phyloP scores from a whole-genome alignment of 2,329 filamentous ascomycete species.

The Claviceps spartinae region DNA sequence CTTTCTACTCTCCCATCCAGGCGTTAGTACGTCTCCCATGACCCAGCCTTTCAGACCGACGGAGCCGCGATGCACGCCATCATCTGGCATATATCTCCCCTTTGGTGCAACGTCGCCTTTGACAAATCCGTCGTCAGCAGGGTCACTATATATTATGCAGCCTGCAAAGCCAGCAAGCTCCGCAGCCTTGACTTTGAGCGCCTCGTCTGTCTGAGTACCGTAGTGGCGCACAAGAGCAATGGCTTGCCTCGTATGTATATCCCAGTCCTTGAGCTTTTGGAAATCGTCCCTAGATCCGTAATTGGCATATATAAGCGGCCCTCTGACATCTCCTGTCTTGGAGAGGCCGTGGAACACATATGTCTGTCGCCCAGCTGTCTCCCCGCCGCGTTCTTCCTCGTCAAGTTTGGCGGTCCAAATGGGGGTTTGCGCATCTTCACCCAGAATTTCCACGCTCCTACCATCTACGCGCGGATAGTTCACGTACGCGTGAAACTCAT shows the following conservation, averaged over 20 bases:
- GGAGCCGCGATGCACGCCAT: slow-evolving; percentile 69
- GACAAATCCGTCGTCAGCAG: slow-evolving; percentile 67
- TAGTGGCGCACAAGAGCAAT: slow-evolving; percentile 76
- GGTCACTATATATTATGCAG: slow-evolving; percentile 87
- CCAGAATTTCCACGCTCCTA: slow-evolving; percentile 67
- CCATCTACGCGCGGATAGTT: slow-evolving; percentile 77
- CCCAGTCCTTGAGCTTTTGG: slow-evolving; percentile 52
- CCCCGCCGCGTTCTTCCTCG: slow-evolving; percentile 55
- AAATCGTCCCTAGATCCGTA: slow-evolving; percentile 83
- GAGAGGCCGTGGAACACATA: slow-evolving; percentile 80
- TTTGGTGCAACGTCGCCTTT: slow-evolving; percentile 61
- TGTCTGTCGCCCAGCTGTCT: slow-evolving; percentile 53
- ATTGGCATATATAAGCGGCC: slow-evolving; percentile 82
- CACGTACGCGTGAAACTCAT: slow-evolving; percentile 78
- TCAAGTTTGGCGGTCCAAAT: slow-evolving; percentile 74
- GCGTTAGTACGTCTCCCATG: slow-evolving; percentile 82
- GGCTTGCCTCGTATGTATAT: slow-evolving; percentile 61
- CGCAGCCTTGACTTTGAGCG: slow-evolving; percentile 79
- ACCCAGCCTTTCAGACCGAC: slow-evolving; percentile 75
- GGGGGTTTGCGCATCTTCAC: slow-evolving; percentile 45
- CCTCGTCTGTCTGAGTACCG: slow-evolving; percentile 57
- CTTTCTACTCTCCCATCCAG: slow-evolving; percentile 65
- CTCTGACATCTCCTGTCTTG: slow-evolving; percentile 71
- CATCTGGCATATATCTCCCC: slow-evolving; percentile 66
- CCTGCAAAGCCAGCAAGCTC: slow-evolving; percentile 76